Evolutionary conservation across 2,329 filamentous ascomycete species (phyloP), one percentile per base, ranked within the genome.

Genomic region (Phyllosticta citriasiana): DNA sequence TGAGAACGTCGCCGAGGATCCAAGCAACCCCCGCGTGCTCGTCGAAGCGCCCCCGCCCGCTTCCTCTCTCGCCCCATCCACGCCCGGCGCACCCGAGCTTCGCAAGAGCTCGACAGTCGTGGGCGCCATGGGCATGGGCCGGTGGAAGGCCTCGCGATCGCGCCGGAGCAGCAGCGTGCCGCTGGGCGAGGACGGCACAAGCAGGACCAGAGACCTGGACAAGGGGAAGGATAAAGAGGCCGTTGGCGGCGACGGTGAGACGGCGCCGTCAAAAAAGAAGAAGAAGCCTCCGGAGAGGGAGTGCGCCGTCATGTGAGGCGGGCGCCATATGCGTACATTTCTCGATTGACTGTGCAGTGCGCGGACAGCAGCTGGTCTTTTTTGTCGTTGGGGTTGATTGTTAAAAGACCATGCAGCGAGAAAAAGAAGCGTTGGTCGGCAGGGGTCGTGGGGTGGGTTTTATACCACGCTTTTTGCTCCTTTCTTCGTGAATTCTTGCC

Each of bases 231-330:
- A 66, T n/a, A 73, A 72, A 12, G 27, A 47, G 40, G 27, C 6
- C 27, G 27, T 8, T 30, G 27, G 27, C 27, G 27, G 27, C 16
- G 40, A 47, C 4, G 40, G 40, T 16, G 40, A 47, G 16, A 47
- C n/a, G 14, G 5, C 7, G 40, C n/a, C 40, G 40, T n/a, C 16
- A n/a, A 47, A 47, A 6, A 47, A 30, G 33, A 54, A 58, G 54
- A 59, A 61, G 30, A 65, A 66, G 3, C 66, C 71, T 33, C 75
- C 76, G 26, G 76, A 78, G 57, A 65, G 77, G 40, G 77, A 79
- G 62, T 79, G 77, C 64, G 62, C 69, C 57, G 66, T 78, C 8
- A 78, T 78, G 77, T 79, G 65, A 72, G 33, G 51, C 7, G 19
- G 19, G 8, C 25, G 3, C 27, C 7, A 7, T 4, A 30, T 30